A percentile compares a stretch with the other conserved stretches of the same genome.
These are phyloP conservation scores for Penicillium sp. DNA, from an alignment of 2,329 filamentous ascomycete species.

Conservation along the genomic window DNA sequence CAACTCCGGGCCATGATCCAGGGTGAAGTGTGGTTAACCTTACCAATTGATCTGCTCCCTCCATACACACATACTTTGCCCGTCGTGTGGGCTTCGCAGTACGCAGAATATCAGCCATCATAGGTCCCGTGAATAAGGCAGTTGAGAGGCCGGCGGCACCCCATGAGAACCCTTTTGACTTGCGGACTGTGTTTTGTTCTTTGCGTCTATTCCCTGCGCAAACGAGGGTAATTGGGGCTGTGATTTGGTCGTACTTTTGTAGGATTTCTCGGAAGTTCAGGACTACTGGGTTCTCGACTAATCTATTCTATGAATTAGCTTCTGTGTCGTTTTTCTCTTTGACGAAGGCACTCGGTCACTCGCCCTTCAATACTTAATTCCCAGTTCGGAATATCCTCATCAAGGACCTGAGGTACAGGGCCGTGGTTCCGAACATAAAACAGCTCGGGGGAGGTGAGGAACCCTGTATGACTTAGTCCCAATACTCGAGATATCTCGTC, in stretches of 20 bases:
- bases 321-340: too few relatives aligned
- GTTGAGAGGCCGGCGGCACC: slow-evolving; percentile 83
- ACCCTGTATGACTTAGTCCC: slow-evolving; percentile 53
- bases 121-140: slow-evolving; percentile 80
- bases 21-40: slow-evolving; percentile 9
- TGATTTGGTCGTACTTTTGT: slow-evolving; percentile 73
- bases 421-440: slow-evolving; percentile 95
- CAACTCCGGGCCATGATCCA: neutral
- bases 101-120: slow-evolving; percentile 68
- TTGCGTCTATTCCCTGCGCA: slow-evolving; percentile 90
- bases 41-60: slow-evolving; percentile 77
- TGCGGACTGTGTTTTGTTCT: slow-evolving; percentile 86
- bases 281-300: slow-evolving; percentile 73
- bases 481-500: neutral
- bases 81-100: slow-evolving; percentile 65
- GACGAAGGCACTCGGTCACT: neutral
- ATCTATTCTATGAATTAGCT: slow-evolving; percentile 35
- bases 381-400: slow-evolving; percentile 74
- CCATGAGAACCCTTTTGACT: slow-evolving; percentile 94
- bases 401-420: slow-evolving; percentile 70
- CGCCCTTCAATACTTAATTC: slow-evolving; percentile 75
- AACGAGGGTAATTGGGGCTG: slow-evolving; percentile 82
- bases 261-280: slow-evolving; percentile 72
- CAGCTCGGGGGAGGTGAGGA: slow-evolving; percentile 80
- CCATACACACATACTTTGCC: slow-evolving; percentile 84